phyloP scores from a whole-genome alignment of 371 early-diverging fungal genomes.

The Haplosporangium sp. region DNA sequence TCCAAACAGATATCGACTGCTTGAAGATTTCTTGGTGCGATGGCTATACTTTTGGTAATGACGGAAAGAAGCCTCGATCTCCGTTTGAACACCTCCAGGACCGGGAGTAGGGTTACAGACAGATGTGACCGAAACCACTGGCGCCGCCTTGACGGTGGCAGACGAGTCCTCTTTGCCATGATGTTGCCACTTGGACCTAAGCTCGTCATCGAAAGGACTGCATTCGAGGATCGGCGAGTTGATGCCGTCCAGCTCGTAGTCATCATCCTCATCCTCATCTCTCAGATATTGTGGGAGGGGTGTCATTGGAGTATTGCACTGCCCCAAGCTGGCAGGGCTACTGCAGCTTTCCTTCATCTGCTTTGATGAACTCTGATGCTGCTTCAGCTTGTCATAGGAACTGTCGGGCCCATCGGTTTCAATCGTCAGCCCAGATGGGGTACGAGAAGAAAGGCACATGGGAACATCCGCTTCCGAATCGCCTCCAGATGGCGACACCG shows the following conservation, averaged over 20 bases:
- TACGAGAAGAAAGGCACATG: constrained; percentile 10
- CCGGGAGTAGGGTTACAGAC: no score
- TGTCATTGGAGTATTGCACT: constrained; percentile 23
- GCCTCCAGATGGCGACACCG: background rate
- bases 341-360: constrained; percentile 27
- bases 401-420: constrained; percentile 12
- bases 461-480: constrained; percentile 3
- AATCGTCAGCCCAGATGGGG: constrained; percentile 9
- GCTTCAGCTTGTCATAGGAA: background rate
- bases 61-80: constrained; percentile 37
- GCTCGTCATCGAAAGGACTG: constrained; percentile 12
- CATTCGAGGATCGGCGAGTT: background rate
- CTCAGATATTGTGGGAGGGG: constrained; percentile 7
- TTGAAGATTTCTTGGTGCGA: constrained; percentile 10
- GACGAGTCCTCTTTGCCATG: constrained; percentile 24
- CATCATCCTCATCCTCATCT: constrained; percentile 1
- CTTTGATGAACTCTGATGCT: background rate
- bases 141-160: constrained; percentile 8
- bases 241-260: background rate
- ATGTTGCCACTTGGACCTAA: background rate
- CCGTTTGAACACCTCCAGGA: constrained; percentile 5
- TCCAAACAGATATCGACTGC: no score
- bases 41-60: constrained; percentile 33
- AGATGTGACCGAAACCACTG: constrained; percentile 3
- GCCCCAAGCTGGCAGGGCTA: constrained; percentile 25